Evolutionary conservation across 176 grass and related monocot genomes (phyloP), one percentile per base, ranked within the genome.

Genomic region (Cocos nucifera): DNA sequence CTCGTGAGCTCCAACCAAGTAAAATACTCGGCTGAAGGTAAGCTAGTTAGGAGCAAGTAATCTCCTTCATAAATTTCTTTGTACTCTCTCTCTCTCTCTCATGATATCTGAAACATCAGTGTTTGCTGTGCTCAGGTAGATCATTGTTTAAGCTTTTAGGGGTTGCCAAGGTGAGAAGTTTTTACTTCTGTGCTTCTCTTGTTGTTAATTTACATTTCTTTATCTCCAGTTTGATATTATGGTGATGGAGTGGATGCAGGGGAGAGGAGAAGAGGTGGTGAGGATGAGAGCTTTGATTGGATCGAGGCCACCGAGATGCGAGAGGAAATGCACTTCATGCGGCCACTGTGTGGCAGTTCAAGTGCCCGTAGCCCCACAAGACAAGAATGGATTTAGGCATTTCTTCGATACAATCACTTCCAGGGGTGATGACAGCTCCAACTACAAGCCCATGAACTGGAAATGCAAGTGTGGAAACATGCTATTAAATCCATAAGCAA

Each of bases 361-460:
- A 53, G 93, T 97, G 22, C 93, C 93, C 17, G 56, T 91, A 27
- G 81, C 77, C 19, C 93, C 93, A 24, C 75, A 80, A 7, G 60
- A 22, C 17, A 56, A 49, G 22, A 59, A 32, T 16, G 49, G 29
- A 16, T 5, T 50, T 2, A 53, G 29, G 49, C 60, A 27, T 44
- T 55, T 7, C 35, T 26, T 27, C 19, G 6, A 8, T 32, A 20
- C 23, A 50, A 39, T 19, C 67, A 53, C 39, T 54, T 84, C 73
- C 78, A 66, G 78, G 32, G 59, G 52, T 54, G 70, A 82, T 52
- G 89, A 73, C 22, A 27, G 58, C 59, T 70, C 87, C n/a, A 88
- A 98, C 60, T 98, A 92, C 81, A 92, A 88, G 71, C 93, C 93
- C 24, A 62, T 98, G 15, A 88, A 80, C 60, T 98, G 93, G 93